These are phyloP conservation scores for Brassica hybrid DNA, from an alignment of 441 rosid species.

Conservation along the genomic window DNA sequence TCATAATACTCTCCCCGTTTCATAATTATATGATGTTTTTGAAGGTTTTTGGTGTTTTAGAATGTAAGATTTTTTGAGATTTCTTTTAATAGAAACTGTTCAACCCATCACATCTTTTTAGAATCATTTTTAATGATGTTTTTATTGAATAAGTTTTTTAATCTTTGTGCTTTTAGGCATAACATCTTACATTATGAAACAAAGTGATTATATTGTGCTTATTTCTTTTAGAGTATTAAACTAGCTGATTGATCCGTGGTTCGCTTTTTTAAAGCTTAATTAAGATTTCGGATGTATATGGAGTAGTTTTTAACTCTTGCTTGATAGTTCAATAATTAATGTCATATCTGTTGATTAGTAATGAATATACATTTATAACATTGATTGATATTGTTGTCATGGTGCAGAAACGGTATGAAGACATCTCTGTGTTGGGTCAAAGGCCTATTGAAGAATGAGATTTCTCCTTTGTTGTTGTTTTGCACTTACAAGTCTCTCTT, in stretches of 20 bases:
- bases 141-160: background rate
- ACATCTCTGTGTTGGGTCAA: conserved; percentile 93
- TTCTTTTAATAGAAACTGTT: background rate
- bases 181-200: too few species aligned
- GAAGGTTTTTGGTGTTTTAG: background rate
- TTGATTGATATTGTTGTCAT: background rate
- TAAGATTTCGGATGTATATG: background rate
- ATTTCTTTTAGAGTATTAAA: too few species aligned
- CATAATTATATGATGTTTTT: background rate
- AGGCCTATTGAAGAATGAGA: conserved; percentile 75
- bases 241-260: too few species aligned
- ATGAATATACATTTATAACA: background rate
- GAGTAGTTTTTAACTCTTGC: background rate
- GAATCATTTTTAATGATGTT: background rate
- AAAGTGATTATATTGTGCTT: too few species aligned
- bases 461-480: conserved; percentile 24
- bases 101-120: background rate
- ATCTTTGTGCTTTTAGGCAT: too few species aligned
- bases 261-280: background rate
- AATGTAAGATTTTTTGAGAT: background rate
- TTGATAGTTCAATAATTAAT: background rate
- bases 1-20: background rate
- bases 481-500: conserved; percentile 8
- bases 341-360: conserved; percentile 3
- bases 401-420: conserved; percentile 89